Evolutionary conservation across 2,329 filamentous ascomycete species (phyloP).

Genomic region (Verticillium klebahnii): DNA sequence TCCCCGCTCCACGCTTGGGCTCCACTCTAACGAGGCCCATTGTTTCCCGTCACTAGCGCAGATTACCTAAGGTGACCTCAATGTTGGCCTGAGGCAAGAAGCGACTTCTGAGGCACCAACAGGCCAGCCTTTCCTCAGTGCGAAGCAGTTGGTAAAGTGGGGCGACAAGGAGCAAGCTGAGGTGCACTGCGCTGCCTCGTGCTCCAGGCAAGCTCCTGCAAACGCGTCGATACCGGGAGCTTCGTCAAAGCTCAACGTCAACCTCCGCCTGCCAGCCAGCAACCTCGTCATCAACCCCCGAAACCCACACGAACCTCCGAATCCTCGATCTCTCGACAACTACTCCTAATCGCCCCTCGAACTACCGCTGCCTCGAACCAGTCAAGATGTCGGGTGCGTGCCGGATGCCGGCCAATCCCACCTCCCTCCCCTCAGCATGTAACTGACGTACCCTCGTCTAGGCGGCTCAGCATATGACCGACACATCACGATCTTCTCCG

Average conservation of each 20-base stretch:
- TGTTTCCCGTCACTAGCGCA: not conserved
- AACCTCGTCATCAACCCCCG: conserved; percentile 14
- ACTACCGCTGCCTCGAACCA: conserved; percentile 5
- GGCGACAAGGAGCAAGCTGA: not conserved
- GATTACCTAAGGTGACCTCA: not conserved
- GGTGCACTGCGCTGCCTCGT: not conserved
- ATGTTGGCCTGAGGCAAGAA: not conserved
- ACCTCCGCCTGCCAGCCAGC: conserved; percentile 7
- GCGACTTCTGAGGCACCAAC: not conserved
- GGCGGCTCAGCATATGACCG: conserved; percentile 90
- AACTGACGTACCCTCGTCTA: conserved; percentile 31
- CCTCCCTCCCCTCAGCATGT: conserved; percentile 5
- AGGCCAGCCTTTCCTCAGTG: not conserved
- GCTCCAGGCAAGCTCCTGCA: conserved; percentile 44
- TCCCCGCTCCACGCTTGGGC: not conserved
- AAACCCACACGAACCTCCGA: not conserved
- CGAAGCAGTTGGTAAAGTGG: not conserved
- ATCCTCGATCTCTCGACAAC: not conserved
- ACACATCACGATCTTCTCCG: conserved; percentile 99
- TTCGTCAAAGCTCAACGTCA: conserved; percentile 13
- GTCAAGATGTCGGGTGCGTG: conserved; percentile 49
- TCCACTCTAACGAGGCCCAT: not conserved
- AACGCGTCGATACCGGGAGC: conserved; percentile 31
- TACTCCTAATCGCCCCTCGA: not conserved
- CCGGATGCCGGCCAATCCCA: conserved; percentile 4